Evolutionary conservation across 2,329 filamentous ascomycete genomes (phyloP), one percentile per base, ranked within the genome.

Genomic region (Pestalotiopsis sp.): DNA sequence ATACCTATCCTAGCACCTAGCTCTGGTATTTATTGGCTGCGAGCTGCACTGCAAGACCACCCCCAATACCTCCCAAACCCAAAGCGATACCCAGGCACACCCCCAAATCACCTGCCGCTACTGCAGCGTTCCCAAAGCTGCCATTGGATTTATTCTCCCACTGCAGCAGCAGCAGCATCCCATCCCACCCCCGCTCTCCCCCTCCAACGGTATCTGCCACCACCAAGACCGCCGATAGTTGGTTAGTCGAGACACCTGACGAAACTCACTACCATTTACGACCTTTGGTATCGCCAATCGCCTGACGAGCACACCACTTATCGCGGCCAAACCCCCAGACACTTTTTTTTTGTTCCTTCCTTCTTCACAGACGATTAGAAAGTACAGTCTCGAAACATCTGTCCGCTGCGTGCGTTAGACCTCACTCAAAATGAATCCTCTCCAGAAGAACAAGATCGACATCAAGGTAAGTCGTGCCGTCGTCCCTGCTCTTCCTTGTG

Each of bases 401-500:
- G 26, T 62, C 59, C 20, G 26, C n/a, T 52, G 20, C 24, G 24
- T 35, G 24, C 38, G 65, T 68, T 68, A 67, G 62, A 61, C 57
- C 59, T 52, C 66, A 70, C 71, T 70, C 81, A 85, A 75, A 72
- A 97, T 98, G 94, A 98, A 98, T 81, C 95, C 95, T 75, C 94
- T 94, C 81, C 93, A 98, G 87, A 94, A 97, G 88, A 98, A 98
- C 88, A 98, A 99, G 87, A 88, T 98, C 77, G 96, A 99, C 83
- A 88, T 98, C 83, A 94, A 88, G 86, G 96, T 98, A 84, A 85
- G 93, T 88, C 69, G 65, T 71, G 68, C 59, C 17, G 30, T 22
- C 26, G 44, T 20, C 40, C 40, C 17, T 52, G 17, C 44, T n/a
- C 20, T 52, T 14, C 44, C 3, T 52, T 52, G 7, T 9, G 22